These are phyloP conservation scores for Phlegmacium glaucopus DNA, from an alignment of 768 basidiomycete species.

Conservation along the genomic window DNA sequence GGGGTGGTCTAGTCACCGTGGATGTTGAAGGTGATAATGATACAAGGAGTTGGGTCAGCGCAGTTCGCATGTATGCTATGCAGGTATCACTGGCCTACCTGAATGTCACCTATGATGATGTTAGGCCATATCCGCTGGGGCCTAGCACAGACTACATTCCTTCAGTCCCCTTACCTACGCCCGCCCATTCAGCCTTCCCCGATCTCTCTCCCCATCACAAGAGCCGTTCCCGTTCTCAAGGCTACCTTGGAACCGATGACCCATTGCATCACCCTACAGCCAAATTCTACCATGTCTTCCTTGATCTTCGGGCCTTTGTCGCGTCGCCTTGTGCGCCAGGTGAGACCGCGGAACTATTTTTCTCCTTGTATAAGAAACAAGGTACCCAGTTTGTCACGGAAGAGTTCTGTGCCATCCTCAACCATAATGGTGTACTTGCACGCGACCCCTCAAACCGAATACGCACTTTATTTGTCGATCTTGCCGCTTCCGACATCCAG, in stretches of 20 bases:
- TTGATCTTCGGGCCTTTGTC: constrained; percentile 90
- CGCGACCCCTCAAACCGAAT: constrained; percentile 73
- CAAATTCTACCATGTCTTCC: constrained; percentile 86
- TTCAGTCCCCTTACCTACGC: constrained; percentile 49
- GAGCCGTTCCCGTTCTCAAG: constrained; percentile 37
- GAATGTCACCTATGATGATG: constrained; percentile 46
- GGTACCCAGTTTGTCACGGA: constrained; percentile 89
- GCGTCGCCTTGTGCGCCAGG: constrained; percentile 88
- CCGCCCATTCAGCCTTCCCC: constrained; percentile 70
- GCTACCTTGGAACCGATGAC: constrained; percentile 24
- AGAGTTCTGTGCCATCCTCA: constrained; percentile 86
- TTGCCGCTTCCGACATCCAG: constrained; percentile 82
- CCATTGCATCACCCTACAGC: constrained; percentile 40
- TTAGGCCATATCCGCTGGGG: constrained; percentile 38
- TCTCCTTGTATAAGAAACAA: constrained; percentile 86
- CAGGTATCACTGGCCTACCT: constrained; percentile 81
- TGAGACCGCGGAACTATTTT: constrained; percentile 90
- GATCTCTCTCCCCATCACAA: constrained; percentile 43
- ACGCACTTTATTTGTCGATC: constrained; percentile 85
- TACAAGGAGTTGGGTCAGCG: constrained; percentile 81
- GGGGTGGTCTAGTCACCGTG: constrained; percentile 87
- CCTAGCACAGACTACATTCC: constrained; percentile 45
- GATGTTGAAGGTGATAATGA: constrained; percentile 85
- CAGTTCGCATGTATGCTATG: constrained; percentile 88
- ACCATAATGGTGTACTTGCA: constrained; percentile 87